These are phyloP conservation scores for Didymella arachidicola DNA, from an alignment of 2,329 filamentous ascomycete species.

Conservation along the genomic window DNA sequence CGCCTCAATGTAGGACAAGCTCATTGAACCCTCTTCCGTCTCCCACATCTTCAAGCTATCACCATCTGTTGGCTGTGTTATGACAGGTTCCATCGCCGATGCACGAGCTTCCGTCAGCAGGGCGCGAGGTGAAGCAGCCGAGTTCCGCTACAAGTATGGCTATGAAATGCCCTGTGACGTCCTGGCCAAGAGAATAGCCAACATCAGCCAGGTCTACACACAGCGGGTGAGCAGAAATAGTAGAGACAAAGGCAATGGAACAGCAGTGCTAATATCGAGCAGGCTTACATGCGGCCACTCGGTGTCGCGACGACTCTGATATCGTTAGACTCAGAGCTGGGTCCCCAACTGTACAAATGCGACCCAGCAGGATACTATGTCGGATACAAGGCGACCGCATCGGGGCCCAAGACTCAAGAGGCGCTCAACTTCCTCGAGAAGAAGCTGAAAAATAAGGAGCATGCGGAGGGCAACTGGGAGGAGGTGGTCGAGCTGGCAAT, in stretches of 20 bases:
- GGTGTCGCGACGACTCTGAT: slow-evolving; percentile 95
- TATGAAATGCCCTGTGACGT: slow-evolving; percentile 99
- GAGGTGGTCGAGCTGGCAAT: slow-evolving; percentile 98
- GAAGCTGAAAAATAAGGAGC: slow-evolving; percentile 99
- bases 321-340: slow-evolving; percentile 89
- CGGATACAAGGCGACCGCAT: slow-evolving; percentile 97
- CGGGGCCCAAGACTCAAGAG: slow-evolving; percentile 98
- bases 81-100: slow-evolving; percentile 98
- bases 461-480: slow-evolving; percentile 90
- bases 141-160: slow-evolving; percentile 98
- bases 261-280: slow-evolving; percentile 42
- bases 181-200: slow-evolving; percentile 93
- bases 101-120: slow-evolving; percentile 91
- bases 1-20: slow-evolving; percentile 76
- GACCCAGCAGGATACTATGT: slow-evolving; percentile 98
- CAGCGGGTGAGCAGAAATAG: slow-evolving; percentile 73
- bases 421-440: slow-evolving; percentile 98
- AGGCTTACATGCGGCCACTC: slow-evolving; percentile 98
- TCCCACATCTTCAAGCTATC: slow-evolving; percentile 98
- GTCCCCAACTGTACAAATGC: slow-evolving; percentile 97
- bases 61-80: slow-evolving; percentile 94
- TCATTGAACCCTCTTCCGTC: slow-evolving; percentile 96
- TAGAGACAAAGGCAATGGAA: slow-evolving; percentile 2
- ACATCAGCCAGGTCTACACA: slow-evolving; percentile 99
- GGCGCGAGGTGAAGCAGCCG: slow-evolving; percentile 92